Conservation (phyloP, 2,329 filamentous ascomycete genomes). For the Botryosphaeria dothidea region DNA sequence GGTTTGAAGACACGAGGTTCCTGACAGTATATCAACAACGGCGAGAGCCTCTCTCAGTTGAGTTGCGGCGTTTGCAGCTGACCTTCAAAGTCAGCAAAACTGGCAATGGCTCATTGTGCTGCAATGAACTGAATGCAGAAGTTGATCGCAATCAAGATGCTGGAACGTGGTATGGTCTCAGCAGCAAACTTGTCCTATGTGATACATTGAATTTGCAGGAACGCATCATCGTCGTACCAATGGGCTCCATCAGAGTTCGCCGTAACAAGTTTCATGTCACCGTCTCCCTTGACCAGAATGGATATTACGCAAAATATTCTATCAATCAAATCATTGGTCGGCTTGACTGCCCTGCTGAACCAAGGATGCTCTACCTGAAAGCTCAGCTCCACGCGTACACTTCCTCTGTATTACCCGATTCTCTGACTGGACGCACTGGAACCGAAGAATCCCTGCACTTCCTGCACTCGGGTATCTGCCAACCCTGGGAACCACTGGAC, state of each 20-base stretch:
- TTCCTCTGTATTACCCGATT: conserved; percentile 58
- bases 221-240: conserved; percentile 57
- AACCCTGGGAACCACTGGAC: conserved; percentile 34
- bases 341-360: conserved; percentile 60
- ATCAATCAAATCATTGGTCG: conserved; percentile 58
- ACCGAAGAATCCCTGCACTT: conserved; percentile 59
- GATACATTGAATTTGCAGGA: conserved; percentile 41
- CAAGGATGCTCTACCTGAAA: conserved; percentile 56
- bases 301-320: conserved; percentile 51
- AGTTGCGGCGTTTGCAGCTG: conserved; percentile 56
- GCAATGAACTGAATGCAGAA: conserved; percentile 50
- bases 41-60: conserved; percentile 40
- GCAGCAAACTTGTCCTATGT: conserved; percentile 59
- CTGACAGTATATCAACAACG: conserved; percentile 52
- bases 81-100: conserved; percentile 53
- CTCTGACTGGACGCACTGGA: conserved; percentile 60
- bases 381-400: conserved; percentile 63
- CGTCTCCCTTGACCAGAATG: conserved; percentile 39
- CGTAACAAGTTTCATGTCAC: conserved; percentile 45
- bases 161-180: conserved; percentile 61
- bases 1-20: conserved; percentile 50
- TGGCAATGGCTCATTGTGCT: conserved; percentile 51
- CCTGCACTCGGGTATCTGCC: conserved; percentile 52
- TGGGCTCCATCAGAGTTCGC: conserved; percentile 41
- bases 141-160: conserved; percentile 56